phyloP scores from a whole-genome alignment of 768 basidiomycete genomes.

The Phlebiopsis gigantea region DNA sequence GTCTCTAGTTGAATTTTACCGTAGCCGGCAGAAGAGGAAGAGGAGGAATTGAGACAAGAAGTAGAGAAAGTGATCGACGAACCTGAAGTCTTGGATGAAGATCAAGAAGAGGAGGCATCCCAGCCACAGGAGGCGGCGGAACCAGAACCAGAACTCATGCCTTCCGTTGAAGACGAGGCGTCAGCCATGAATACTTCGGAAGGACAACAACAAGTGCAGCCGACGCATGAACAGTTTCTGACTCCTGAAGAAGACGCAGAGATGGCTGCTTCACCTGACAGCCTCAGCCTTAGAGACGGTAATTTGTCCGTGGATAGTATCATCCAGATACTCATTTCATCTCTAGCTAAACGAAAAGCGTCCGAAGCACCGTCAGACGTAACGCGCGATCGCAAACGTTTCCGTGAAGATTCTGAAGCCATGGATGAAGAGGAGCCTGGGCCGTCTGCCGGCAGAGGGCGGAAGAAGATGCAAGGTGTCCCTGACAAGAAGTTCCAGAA shows the following conservation, averaged over 20 bases:
- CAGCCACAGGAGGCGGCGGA: background rate
- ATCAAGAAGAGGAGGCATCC: background rate
- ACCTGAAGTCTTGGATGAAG: background rate
- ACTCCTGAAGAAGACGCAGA: constrained; percentile 1
- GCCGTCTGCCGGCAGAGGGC: constrained; percentile 18
- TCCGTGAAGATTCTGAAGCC: constrained; percentile 64
- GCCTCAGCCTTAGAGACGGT: constrained; percentile 7
- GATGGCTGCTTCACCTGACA: background rate
- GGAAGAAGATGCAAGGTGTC: constrained; percentile 17
- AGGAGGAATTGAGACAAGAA: background rate
- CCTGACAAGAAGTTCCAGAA: constrained; percentile 65
- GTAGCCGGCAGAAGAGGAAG: background rate
- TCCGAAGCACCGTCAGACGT: constrained; percentile 44
- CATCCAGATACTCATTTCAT: background rate
- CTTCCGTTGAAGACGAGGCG: background rate
- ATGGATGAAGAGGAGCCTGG: constrained; percentile 57
- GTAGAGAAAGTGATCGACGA: background rate
- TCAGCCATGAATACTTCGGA: background rate
- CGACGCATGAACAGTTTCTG: background rate
- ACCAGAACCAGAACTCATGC: background rate
- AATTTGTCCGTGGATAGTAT: background rate
- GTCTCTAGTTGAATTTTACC: no score
- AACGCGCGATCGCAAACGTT: constrained; percentile 49
- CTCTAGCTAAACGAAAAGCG: constrained; percentile 63
- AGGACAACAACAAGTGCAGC: background rate